These are phyloP conservation scores for Niebla homalea DNA, from an alignment of 495 filamentous ascomycete genomes.

Conservation along the genomic window DNA sequence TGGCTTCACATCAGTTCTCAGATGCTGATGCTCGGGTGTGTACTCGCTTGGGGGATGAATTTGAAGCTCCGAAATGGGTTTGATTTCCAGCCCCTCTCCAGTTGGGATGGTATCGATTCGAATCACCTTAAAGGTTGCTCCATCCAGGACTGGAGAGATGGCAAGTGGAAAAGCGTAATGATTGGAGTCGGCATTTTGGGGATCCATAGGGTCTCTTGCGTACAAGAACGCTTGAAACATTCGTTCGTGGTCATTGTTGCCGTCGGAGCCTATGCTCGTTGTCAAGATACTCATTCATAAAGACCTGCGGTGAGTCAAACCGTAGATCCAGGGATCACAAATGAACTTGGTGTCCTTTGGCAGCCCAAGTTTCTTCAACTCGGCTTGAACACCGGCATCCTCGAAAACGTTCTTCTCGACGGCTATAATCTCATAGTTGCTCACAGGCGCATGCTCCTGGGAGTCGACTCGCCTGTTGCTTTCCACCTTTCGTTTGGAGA, in stretches of 20 bases:
- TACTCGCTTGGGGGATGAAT: constrained; percentile 58
- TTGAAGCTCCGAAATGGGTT: constrained; percentile 29
- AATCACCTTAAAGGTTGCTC: constrained; percentile 46
- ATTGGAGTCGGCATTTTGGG: constrained; percentile 49
- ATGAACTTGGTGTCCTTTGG: constrained; percentile 48
- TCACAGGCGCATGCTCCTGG: constrained; percentile 41
- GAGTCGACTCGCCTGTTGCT: constrained; percentile 44
- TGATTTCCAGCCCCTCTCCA: constrained; percentile 17
- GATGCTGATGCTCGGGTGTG: constrained; percentile 51
- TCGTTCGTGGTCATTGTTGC: constrained; percentile 39
- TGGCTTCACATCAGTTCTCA: constrained; percentile 58
- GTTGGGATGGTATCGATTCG: constrained; percentile 37
- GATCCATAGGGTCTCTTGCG: constrained; percentile 42
- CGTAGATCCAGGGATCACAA: constrained; percentile 61
- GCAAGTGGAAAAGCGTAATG: constrained; percentile 69
- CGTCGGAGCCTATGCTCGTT: constrained; percentile 36
- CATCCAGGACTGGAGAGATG: constrained; percentile 66
- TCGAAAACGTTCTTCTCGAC: constrained; percentile 45
- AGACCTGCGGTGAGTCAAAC: constrained; percentile 21
- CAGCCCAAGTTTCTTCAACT: constrained; percentile 49
- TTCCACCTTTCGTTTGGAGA: constrained; percentile 39
- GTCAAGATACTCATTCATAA: neutral
- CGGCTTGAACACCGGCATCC: constrained; percentile 44
- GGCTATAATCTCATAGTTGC: constrained; percentile 45
- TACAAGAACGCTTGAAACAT: constrained; percentile 58